Conservation (phyloP, 345 rosid species). For the Lepidium sativum region DNA sequence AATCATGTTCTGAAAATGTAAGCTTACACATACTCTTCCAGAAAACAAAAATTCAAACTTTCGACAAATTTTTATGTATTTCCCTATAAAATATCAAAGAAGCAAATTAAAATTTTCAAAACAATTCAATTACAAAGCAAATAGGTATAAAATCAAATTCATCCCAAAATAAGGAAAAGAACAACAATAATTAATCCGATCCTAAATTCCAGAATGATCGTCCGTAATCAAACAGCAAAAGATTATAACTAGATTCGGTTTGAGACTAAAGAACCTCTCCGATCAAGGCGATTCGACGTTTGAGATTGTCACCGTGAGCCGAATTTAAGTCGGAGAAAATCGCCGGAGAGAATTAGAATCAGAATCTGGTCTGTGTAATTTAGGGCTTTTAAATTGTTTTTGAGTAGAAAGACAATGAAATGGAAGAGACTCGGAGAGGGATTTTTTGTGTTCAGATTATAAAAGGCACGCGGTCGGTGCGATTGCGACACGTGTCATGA, state of each 20-base stretch:
- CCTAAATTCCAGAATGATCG: background rate
- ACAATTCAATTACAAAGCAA: background rate
- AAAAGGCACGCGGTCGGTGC: background rate
- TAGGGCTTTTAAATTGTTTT: constrained; percentile 20
- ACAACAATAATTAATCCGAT: background rate
- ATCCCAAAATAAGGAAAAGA: background rate
- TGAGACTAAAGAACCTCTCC: background rate
- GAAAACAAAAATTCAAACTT: background rate
- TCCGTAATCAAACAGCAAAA: background rate
- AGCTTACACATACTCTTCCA: background rate
- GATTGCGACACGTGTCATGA: constrained; percentile 1
- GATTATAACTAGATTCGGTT: background rate
- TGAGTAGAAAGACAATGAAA: background rate
- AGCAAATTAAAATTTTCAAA: background rate
- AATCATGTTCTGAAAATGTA: background rate
- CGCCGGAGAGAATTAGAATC: constrained; percentile 6
- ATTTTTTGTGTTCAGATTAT: background rate
- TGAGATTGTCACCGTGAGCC: background rate
- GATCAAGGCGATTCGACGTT: constrained; percentile 10
- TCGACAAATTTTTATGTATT: background rate
- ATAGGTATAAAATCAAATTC: background rate
- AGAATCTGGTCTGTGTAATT: background rate
- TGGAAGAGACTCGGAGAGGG: background rate
- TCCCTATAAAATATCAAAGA: background rate
- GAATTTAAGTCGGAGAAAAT: background rate